Evolutionary conservation across 805 yeast species (phyloP).

Genomic region (Ogataea zsoltii): DNA sequence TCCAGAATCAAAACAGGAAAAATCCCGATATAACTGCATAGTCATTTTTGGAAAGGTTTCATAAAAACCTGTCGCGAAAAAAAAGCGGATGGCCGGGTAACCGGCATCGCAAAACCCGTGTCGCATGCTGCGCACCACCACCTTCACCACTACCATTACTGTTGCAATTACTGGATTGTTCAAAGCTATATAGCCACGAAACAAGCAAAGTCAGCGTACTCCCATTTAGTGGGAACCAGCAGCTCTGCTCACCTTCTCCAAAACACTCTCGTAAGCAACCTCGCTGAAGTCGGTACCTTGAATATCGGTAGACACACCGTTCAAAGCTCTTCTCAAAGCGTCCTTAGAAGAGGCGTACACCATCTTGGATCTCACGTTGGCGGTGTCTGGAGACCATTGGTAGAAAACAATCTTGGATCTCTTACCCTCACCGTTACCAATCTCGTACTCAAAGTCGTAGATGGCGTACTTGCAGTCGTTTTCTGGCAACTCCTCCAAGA

Average conservation of each 20-base stretch:
- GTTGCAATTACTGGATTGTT: too few species aligned
- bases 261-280: slow-evolving; percentile 90
- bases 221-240: slow-evolving; percentile 56
- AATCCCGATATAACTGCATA: not conserved
- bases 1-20: slow-evolving; percentile 2
- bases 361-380: slow-evolving; percentile 95
- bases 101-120: too few species aligned
- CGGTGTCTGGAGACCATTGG: slow-evolving; percentile 98
- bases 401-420: slow-evolving; percentile 67
- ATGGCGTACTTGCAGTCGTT: slow-evolving; percentile 95
- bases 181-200: not conserved
- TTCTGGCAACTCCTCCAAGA: slow-evolving; percentile 89
- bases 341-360: slow-evolving; percentile 98
- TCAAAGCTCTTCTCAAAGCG: slow-evolving; percentile 94
- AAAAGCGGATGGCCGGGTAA: slow-evolving; percentile 6
- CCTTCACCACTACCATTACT: too few species aligned
- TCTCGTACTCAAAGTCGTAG: slow-evolving; percentile 94
- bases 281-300: slow-evolving; percentile 99
- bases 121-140: too few species aligned
- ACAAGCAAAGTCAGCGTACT: not conserved
- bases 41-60: not conserved
- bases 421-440: slow-evolving; percentile 90
- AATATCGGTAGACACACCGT: slow-evolving; percentile 90
- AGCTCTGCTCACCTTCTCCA: slow-evolving; percentile 85
- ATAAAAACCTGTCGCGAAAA: slow-evolving; percentile 1